A percentile compares a stretch with the other conserved stretches of the same genome.
phyloP scores from a whole-genome alignment of 2,329 filamentous ascomycete genomes.

The Colletotrichum abscissum region DNA sequence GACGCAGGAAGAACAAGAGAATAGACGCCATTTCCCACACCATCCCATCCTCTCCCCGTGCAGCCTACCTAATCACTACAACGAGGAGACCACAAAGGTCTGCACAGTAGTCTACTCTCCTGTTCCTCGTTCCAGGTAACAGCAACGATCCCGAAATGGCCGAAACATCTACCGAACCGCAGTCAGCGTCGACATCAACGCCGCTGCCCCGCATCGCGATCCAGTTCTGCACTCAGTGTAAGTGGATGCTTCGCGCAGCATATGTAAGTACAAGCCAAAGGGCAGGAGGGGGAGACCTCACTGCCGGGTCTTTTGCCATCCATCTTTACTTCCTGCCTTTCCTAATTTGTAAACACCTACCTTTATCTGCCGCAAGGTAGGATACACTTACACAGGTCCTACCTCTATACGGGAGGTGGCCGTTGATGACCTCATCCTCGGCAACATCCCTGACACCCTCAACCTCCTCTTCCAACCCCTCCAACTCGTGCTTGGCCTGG shows the following conservation, averaged over 20 bases:
- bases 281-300: not conserved
- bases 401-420: not conserved
- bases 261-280: slow-evolving; percentile 70
- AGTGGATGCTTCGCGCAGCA: slow-evolving; percentile 88
- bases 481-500: not conserved
- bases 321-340: not conserved
- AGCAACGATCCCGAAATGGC: slow-evolving; percentile 7
- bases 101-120: not conserved
- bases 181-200: not conserved
- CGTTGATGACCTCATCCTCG: slow-evolving; percentile 19
- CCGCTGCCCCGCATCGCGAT: slow-evolving; percentile 82
- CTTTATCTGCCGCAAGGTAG: not conserved
- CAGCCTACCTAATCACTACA: not conserved
- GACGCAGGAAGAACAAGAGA: slow-evolving; percentile 6
- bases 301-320: not conserved
- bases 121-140: not conserved
- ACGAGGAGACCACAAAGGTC: not conserved
- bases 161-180: not conserved
- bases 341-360: not conserved
- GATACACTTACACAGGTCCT: not conserved
- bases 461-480: not conserved
- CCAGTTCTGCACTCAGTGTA: slow-evolving; percentile 92
- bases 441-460: not conserved
- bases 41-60: not conserved
- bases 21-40: not conserved